Conservation (phyloP, 108 stramenopile species). For the Aurantiochytrium sp. region DNA sequence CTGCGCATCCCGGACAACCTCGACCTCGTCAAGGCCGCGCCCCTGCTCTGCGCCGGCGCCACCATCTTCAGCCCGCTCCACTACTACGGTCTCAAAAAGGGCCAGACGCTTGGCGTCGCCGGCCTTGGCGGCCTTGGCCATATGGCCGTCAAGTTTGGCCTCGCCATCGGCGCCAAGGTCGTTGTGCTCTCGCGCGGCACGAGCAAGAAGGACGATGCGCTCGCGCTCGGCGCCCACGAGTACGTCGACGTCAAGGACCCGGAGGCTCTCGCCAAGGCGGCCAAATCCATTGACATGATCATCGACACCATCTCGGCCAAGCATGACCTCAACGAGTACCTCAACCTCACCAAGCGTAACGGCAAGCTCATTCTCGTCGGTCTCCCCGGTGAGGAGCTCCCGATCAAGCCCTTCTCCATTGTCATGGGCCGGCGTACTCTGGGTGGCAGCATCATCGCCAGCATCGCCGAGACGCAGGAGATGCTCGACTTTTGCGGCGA, state of each 20-base stretch:
- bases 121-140: conserved; percentile 67
- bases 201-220: conserved; percentile 50
- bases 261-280: conserved; percentile 8
- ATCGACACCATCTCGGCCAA: conserved; percentile 50
- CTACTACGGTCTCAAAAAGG: conserved; percentile 39
- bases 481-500: conserved; percentile 60
- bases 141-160: conserved; percentile 59
- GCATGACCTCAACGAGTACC: conserved; percentile 41
- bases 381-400: not conserved
- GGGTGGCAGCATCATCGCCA: conserved; percentile 53
- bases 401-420: not conserved
- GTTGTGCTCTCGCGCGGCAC: conserved; percentile 46
- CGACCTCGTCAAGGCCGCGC: conserved; percentile 21
- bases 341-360: conserved; percentile 36
- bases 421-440: conserved; percentile 22
- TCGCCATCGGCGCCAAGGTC: conserved; percentile 53
- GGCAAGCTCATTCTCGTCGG: conserved; percentile 50
- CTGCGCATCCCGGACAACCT: conserved; percentile 14
- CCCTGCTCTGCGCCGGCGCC: conserved; percentile 64
- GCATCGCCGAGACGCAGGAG: conserved; percentile 56
- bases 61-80: conserved; percentile 58
- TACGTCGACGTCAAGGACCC: conserved; percentile 28
- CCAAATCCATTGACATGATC: conserved; percentile 49
- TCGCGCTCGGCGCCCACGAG: conserved; percentile 44
- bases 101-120: conserved; percentile 51